Percentiles rank a stretch among this genome's conserved stretches.
phyloP scores from a whole-genome alignment of 306 rosid genomes.

The Hippophae gyantsensis region DNA sequence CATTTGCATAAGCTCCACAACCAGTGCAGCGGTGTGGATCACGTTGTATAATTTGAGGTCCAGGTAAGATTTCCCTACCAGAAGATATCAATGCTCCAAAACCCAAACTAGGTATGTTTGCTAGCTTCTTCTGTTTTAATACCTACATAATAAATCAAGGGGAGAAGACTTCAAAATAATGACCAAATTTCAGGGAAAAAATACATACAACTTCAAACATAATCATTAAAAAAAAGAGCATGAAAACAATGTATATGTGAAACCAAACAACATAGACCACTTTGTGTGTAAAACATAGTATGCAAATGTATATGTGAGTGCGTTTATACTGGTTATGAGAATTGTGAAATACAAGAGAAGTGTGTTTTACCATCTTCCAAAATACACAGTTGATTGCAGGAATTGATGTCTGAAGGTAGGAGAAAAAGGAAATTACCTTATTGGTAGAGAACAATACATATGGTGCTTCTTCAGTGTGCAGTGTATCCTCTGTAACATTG shows the following conservation, averaged over 20 bases:
- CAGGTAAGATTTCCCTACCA: conserved; percentile 61
- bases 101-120: conserved; percentile 92
- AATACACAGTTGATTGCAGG: neutral
- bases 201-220: conserved; percentile 6
- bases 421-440: conserved; percentile 46
- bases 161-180: conserved; percentile 11
- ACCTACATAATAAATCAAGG: conserved; percentile 38
- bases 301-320: too few species aligned
- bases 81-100: conserved; percentile 94
- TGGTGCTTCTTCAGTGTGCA: conserved; percentile 48
- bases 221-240: neutral
- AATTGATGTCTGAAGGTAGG: conserved; percentile 4
- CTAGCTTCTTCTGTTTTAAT: conserved; percentile 77
- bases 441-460: conserved; percentile 77
- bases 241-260: neutral
- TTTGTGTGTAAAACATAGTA: too few species aligned
- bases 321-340: too few species aligned
- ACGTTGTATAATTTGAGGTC: conserved; percentile 60
- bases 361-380: neutral
- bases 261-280: neutral
- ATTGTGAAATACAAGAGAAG: too few species aligned
- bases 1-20: conserved; percentile 92
- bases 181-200: neutral
- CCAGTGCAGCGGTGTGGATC: conserved; percentile 88
- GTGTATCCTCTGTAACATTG: conserved; percentile 33